Conservation (phyloP, 1,284 basidiomycete genomes). For the Ustilago trichophora region DNA sequence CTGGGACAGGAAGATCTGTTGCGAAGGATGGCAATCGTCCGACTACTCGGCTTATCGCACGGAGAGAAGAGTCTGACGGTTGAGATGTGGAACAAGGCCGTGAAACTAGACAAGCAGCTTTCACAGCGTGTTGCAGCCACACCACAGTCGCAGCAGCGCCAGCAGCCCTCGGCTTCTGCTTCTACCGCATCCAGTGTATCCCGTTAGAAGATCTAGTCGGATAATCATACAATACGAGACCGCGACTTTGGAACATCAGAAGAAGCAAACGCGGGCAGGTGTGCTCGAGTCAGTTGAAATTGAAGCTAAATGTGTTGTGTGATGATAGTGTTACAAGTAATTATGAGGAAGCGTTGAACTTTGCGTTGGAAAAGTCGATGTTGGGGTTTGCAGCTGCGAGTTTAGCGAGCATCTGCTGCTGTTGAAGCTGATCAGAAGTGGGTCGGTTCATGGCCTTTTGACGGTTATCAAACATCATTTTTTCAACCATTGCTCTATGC, state of each 20-base stretch:
- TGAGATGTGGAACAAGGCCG: slow-evolving; percentile 44
- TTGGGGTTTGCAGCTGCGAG: slow-evolving; percentile 42
- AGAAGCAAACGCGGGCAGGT: no score
- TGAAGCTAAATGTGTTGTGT: neutral
- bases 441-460: slow-evolving; percentile 97
- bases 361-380: slow-evolving; percentile 48
- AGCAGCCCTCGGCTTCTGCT: slow-evolving; percentile 2
- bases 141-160: slow-evolving; percentile 16
- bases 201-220: no score
- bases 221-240: no score
- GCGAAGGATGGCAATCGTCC: slow-evolving; percentile 50
- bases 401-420: slow-evolving; percentile 53
- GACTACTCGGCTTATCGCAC: slow-evolving; percentile 47
- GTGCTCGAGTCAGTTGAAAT: neutral
- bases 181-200: slow-evolving; percentile 9
- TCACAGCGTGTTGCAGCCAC: slow-evolving; percentile 13
- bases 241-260: no score
- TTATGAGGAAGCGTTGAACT: slow-evolving; percentile 39
- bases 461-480: slow-evolving; percentile 99
- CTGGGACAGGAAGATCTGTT: slow-evolving; percentile 55
- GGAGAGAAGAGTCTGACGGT: slow-evolving; percentile 35
- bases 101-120: slow-evolving; percentile 35
- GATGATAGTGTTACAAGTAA: neutral
- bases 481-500: slow-evolving; percentile 92
- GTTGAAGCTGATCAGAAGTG: slow-evolving; percentile 65